Conservation (phyloP, 192 early-diverging fungal species). For the Backusella parvicylindrica region DNA sequence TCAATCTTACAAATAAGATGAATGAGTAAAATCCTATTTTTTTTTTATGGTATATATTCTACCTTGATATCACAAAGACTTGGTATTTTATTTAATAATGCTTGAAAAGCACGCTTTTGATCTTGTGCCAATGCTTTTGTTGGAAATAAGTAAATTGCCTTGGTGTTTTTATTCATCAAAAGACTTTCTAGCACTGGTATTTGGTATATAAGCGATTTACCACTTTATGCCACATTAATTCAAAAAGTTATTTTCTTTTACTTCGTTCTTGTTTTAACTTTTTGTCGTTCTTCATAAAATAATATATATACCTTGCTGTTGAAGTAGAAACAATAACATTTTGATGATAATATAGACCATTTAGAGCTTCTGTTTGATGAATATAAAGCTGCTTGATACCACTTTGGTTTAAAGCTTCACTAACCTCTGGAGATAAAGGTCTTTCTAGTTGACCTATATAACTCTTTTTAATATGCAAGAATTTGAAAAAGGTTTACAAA, state of each 20-base stretch:
- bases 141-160: slow-evolving; percentile 67
- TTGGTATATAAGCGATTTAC: slow-evolving; percentile 81
- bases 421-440: slow-evolving; percentile 9
- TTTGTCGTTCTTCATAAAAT: background rate
- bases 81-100: slow-evolving; percentile 28
- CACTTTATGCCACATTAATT: slow-evolving; percentile 38
- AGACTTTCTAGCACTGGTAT: slow-evolving; percentile 57
- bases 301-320: slow-evolving; percentile 56
- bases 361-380: slow-evolving; percentile 73
- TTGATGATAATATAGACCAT: slow-evolving; percentile 39
- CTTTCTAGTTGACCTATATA: slow-evolving; percentile 9
- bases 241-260: background rate
- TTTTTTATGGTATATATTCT: background rate
- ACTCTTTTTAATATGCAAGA: background rate
- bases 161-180: slow-evolving; percentile 30
- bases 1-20: slow-evolving; percentile 21
- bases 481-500: background rate
- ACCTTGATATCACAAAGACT: slow-evolving; percentile 28
- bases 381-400: slow-evolving; percentile 51
- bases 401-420: slow-evolving; percentile 2
- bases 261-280: background rate
- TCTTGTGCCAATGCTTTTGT: slow-evolving; percentile 85
- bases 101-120: slow-evolving; percentile 54
- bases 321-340: slow-evolving; percentile 67
- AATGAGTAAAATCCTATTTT: background rate